A percentile compares a stretch with the other conserved stretches of the same genome.
Conservation (phyloP, 768 basidiomycete species). For the Amanita thiersii region DNA sequence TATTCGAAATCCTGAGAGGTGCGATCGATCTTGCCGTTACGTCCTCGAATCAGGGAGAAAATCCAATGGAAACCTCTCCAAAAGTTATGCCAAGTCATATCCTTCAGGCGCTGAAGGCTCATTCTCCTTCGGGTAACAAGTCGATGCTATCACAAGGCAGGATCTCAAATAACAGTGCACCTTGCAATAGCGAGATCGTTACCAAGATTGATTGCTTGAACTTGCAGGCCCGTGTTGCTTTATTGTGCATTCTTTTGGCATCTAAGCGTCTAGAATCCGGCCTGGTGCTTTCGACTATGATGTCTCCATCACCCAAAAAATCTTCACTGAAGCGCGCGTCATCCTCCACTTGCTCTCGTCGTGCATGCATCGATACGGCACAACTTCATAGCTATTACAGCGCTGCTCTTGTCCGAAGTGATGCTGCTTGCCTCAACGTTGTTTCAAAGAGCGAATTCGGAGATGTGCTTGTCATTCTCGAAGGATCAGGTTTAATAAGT, state of each 20-base stretch:
- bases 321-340: constrained; percentile 45
- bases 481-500: constrained; percentile 61
- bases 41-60: constrained; percentile 17
- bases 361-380: constrained; percentile 39
- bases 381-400: constrained; percentile 62
- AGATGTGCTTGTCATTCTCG: constrained; percentile 63
- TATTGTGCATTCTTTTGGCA: constrained; percentile 58
- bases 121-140: constrained; percentile 31
- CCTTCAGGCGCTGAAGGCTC: constrained; percentile 66
- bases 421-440: constrained; percentile 46
- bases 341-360: constrained; percentile 20
- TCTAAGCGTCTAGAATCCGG: constrained; percentile 53
- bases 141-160: constrained; percentile 15
- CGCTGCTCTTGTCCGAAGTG: constrained; percentile 47
- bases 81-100: constrained; percentile 62
- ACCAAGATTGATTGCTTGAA: constrained; percentile 62
- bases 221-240: constrained; percentile 64
- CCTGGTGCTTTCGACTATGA: constrained; percentile 38
- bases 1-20: constrained; percentile 74
- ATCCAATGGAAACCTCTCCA: constrained; percentile 27
- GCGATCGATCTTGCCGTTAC: constrained; percentile 67
- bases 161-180: constrained; percentile 14
- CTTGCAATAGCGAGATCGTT: constrained; percentile 51
- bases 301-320: constrained; percentile 28
- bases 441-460: constrained; percentile 72